Evolutionary conservation across 1,284 basidiomycete genomes (phyloP).

Genomic region (Microbotryum lychnidis-dioicae): DNA sequence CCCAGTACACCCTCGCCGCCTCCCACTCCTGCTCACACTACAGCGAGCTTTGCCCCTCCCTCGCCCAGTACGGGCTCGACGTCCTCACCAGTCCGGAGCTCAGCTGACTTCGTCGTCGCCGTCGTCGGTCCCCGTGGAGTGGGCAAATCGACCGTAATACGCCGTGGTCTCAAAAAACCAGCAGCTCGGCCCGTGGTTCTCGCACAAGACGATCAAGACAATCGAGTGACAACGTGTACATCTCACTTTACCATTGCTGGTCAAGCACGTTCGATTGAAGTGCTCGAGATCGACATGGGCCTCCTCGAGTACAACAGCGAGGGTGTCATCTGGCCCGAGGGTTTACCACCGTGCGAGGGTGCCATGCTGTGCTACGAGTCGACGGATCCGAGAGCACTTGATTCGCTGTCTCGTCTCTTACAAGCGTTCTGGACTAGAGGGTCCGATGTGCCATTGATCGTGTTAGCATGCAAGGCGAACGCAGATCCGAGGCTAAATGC

Average conservation of each 20-base stretch:
- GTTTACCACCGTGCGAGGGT: conserved; percentile 33
- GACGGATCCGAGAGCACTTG: conserved; percentile 29
- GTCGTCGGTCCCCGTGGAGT: conserved; percentile 35
- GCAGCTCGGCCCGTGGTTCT: conserved; percentile 9
- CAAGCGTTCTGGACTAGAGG: conserved; percentile 37
- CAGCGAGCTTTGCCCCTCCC: too few species aligned
- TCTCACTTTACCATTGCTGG: conserved; percentile 29
- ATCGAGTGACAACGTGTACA: conserved; percentile 30
- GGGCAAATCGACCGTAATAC: conserved; percentile 38
- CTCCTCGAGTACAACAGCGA: conserved; percentile 25
- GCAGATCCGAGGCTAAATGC: conserved; percentile 12
- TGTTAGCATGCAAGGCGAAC: conserved; percentile 36
- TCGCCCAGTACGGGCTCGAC: not conserved
- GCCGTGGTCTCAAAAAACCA: conserved; percentile 26
- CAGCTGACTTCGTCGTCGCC: conserved; percentile 28
- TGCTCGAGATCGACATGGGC: conserved; percentile 35
- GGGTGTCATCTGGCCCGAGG: conserved; percentile 34
- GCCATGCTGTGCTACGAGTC: conserved; percentile 38
- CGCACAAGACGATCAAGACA: conserved; percentile 23
- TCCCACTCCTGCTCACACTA: not conserved
- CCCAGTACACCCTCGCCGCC: not conserved
- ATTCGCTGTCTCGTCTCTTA: conserved; percentile 28
- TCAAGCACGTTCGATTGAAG: conserved; percentile 27
- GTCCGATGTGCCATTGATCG: conserved; percentile 32
- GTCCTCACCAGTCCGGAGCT: not conserved